phyloP scores from a whole-genome alignment of 164 flowering plant genomes.

The Protea cynaroides region DNA sequence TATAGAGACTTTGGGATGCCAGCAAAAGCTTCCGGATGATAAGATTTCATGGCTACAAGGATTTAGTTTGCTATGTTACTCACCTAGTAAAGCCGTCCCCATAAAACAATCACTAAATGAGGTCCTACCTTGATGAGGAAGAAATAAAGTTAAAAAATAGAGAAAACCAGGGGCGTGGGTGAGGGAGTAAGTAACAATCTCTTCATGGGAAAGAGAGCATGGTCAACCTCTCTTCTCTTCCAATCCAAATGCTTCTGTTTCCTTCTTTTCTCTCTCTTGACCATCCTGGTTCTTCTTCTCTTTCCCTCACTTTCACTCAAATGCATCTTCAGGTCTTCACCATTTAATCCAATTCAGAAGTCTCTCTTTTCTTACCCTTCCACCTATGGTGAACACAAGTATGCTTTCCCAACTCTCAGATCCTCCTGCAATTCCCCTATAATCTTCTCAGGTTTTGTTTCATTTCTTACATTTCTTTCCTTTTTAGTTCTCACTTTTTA shows the following conservation, averaged over 20 bases:
- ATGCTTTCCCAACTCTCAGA: constrained; percentile 64
- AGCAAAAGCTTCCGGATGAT: too few species aligned
- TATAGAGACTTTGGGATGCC: too few species aligned
- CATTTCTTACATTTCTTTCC: background rate
- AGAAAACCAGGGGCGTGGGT: too few species aligned
- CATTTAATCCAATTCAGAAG: constrained; percentile 60
- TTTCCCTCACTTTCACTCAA: constrained; percentile 46
- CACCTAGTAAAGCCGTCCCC: too few species aligned
- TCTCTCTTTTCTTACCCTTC: constrained; percentile 76
- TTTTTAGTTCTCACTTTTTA: background rate
- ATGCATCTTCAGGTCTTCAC: constrained; percentile 69
- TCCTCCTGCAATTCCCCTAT: constrained; percentile 76
- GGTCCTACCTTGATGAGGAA: too few species aligned
- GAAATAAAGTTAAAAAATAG: too few species aligned
- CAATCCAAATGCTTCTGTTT: constrained; percentile 75
- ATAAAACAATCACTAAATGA: too few species aligned
- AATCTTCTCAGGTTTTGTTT: constrained; percentile 59
- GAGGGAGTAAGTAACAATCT: background rate
- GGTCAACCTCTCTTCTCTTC: constrained; percentile 42
- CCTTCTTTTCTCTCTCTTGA: constrained; percentile 60
- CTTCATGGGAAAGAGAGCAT: constrained; percentile 31
- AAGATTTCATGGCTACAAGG: too few species aligned
- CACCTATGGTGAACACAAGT: constrained; percentile 80
- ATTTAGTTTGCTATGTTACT: too few species aligned
- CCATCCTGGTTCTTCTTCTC: constrained; percentile 57